Conservation (phyloP, 108 stramenopile genomes). For the Skeletonema grethae region DNA sequence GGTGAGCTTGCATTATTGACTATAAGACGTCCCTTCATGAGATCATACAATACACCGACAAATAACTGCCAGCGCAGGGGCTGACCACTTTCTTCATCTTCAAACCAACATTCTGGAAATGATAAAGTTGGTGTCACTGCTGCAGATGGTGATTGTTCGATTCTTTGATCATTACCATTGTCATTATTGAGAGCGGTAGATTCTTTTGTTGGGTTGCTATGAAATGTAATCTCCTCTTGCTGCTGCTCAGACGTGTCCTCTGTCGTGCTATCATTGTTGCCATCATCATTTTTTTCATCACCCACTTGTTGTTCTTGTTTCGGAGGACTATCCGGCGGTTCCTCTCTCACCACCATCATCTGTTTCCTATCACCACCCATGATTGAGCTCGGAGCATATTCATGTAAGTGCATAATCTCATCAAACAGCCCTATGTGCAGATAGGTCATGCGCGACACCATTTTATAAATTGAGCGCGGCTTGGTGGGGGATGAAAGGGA, state of each 20-base stretch:
- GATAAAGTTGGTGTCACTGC: background rate
- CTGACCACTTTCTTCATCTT: slow-evolving; percentile 68
- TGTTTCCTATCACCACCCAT: slow-evolving; percentile 18
- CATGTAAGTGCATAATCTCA: slow-evolving; percentile 58
- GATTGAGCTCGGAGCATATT: slow-evolving; percentile 63
- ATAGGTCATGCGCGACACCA: slow-evolving; percentile 70
- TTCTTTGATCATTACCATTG: slow-evolving; percentile 14
- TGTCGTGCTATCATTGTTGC: background rate
- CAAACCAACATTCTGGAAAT: slow-evolving; percentile 83
- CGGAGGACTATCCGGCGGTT: slow-evolving; percentile 27
- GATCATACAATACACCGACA: slow-evolving; percentile 76
- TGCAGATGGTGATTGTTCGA: background rate
- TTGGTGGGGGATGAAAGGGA: slow-evolving; percentile 72
- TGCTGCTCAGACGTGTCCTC: background rate
- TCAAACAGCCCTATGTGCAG: slow-evolving; percentile 70
- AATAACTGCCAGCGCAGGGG: slow-evolving; percentile 84
- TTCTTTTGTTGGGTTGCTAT: background rate
- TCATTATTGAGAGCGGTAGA: background rate
- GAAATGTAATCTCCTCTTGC: background rate
- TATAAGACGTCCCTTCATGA: slow-evolving; percentile 31
- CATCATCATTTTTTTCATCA: background rate
- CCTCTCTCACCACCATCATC: slow-evolving; percentile 18
- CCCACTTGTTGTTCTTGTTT: background rate
- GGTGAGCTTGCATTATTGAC: slow-evolving; percentile 2
- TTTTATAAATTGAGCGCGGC: slow-evolving; percentile 65